A percentile compares a stretch with the other conserved stretches of the same genome.
phyloP scores from a whole-genome alignment of 441 rosid genomes.

The Breynia disticha region DNA sequence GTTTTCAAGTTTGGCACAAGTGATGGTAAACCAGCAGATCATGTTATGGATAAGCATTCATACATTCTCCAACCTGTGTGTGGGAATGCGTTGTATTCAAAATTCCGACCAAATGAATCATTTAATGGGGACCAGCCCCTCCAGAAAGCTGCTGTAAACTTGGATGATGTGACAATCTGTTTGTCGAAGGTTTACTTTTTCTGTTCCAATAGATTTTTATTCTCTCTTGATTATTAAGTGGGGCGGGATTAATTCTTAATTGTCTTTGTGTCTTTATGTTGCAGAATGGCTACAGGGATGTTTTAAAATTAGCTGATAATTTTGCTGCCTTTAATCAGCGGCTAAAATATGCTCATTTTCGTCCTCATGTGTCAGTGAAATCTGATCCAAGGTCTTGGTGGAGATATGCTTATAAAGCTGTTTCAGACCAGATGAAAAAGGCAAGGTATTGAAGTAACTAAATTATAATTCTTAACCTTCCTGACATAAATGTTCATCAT shows the following conservation, averaged over 20 bases:
- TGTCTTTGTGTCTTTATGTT: conserved; percentile 15
- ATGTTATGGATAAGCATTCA: conserved; percentile 46
- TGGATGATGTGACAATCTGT: conserved; percentile 94
- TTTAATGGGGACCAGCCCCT: conserved; percentile 42
- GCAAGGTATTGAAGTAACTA: conserved; percentile 50
- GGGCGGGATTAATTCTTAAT: conserved; percentile 17
- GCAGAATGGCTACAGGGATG: conserved; percentile 90
- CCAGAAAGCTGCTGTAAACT: conserved; percentile 78
- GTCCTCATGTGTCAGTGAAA: conserved; percentile 71
- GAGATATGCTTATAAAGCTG: conserved; percentile 81
- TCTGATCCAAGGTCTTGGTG: conserved; percentile 84
- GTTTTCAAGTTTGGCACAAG: conserved; percentile 83
- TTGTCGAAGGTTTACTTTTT: conserved; percentile 67
- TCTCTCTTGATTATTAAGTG: conserved; percentile 11
- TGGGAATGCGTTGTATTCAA: conserved; percentile 80
- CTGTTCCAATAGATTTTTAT: conserved; percentile 11
- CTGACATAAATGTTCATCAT: too few relatives aligned
- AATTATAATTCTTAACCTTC: neutral
- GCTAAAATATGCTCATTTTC: conserved; percentile 81
- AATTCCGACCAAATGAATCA: conserved; percentile 41
- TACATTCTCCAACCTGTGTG: conserved; percentile 92
- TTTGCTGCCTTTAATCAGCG: conserved; percentile 88
- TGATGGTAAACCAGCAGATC: conserved; percentile 71
- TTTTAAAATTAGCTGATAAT: conserved; percentile 87
- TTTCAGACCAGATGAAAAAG: conserved; percentile 82